Base-by-base conservation (phyloP, 768 basidiomycete species). In the Dentipellis fragilis region DNA sequence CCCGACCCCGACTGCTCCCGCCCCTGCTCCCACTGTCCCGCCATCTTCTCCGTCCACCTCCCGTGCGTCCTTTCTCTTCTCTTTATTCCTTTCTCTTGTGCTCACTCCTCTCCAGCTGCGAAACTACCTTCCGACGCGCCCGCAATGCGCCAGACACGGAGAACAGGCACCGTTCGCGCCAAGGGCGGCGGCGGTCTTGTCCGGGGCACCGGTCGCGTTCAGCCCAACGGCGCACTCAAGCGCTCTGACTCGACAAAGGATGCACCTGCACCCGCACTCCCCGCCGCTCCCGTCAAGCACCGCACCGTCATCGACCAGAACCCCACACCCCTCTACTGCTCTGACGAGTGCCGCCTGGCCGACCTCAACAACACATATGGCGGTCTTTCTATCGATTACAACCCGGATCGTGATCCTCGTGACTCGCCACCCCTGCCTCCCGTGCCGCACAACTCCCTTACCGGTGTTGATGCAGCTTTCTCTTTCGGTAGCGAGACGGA, bases 271-370 rank as follows among this genome's bases (percentile, higher is more conserved):
- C 65, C 59, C 42, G 60, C 60, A 35, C 56, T 50, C 17, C 59
- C 58, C 19, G 54, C 66, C 3, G 45, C 66, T n/a, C 72, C 72
- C 2, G 57, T 73, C 46, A 79, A 80, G 65, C 74, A 78, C 45
- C 81, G 81, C 48, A 81, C 81, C 10, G 74, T 89, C 70, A 89
- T 90, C 71, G 87, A 89, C 71, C 87, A 87, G 67, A 75, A 75
- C 1, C 88, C 87, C n/a, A 81, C 80, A 1, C 88, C 88, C 17
- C 77, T 91, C 57, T 91, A 92, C 71, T 92, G 89, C 70, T 90
- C 88, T 1, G 85, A 88, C 59, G 79, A 84, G 63, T 92, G 89
- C 66, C 75, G 79, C 57, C 67, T 83, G 42, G 70, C 71, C 40
- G 89, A 91, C 67, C 65, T 83, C 61, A 72, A 73, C 63, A 47